Conservation (phyloP, 2,329 filamentous ascomycete species). For the Claviceps digitariae region DNA sequence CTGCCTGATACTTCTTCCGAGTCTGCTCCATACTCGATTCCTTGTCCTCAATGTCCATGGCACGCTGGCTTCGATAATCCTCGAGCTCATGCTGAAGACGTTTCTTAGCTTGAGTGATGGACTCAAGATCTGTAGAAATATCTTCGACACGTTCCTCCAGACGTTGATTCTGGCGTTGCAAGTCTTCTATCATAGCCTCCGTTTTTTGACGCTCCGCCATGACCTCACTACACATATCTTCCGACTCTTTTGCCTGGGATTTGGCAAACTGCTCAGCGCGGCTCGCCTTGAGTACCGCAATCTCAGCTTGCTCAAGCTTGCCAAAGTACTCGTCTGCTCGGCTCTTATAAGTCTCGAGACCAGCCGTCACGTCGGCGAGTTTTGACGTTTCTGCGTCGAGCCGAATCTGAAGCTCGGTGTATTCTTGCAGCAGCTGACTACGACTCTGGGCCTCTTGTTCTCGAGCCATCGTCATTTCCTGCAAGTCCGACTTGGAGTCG, state of each 20-base stretch:
- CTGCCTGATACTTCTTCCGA: slow-evolving; percentile 89
- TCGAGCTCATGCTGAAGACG: slow-evolving; percentile 93
- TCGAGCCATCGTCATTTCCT: slow-evolving; percentile 62
- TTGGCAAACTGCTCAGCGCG: slow-evolving; percentile 91
- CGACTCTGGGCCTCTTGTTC: slow-evolving; percentile 85
- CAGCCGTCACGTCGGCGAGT: slow-evolving; percentile 69
- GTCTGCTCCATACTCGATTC: slow-evolving; percentile 94
- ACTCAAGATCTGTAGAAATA: slow-evolving; percentile 75
- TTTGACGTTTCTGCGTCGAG: slow-evolving; percentile 82
- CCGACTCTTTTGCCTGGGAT: slow-evolving; percentile 75
- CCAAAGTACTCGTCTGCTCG: slow-evolving; percentile 93
- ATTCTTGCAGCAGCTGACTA: slow-evolving; percentile 80
- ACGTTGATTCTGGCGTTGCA: slow-evolving; percentile 78
- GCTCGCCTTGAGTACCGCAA: slow-evolving; percentile 81
- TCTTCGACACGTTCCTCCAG: slow-evolving; percentile 89
- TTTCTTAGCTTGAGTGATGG: slow-evolving; percentile 78
- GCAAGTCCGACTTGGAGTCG: slow-evolving; percentile 69
- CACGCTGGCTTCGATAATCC: slow-evolving; percentile 88
- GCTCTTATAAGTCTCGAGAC: slow-evolving; percentile 77
- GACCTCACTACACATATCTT: slow-evolving; percentile 78
- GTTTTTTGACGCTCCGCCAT: slow-evolving; percentile 89
- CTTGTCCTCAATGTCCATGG: slow-evolving; percentile 94
- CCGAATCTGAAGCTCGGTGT: slow-evolving; percentile 83
- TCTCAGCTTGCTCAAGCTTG: slow-evolving; percentile 94
- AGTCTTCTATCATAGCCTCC: slow-evolving; percentile 74